Evolutionary conservation across 2,329 filamentous ascomycete genomes (phyloP).

Genomic region (Coniella lustricola): DNA sequence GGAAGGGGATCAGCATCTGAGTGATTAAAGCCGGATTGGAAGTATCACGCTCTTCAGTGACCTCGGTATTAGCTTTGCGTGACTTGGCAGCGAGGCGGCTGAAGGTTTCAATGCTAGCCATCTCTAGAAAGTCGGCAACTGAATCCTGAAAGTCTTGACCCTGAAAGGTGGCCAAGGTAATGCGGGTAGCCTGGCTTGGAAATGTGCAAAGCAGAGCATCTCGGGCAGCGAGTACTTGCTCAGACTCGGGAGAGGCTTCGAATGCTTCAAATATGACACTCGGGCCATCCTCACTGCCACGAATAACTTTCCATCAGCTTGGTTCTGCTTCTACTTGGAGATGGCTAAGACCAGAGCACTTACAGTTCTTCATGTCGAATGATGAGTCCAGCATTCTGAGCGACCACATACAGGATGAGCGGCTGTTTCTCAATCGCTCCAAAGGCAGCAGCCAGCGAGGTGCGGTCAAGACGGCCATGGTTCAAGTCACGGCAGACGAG

Average conservation of each 20-base stretch:
- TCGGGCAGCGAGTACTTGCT: constrained; percentile 41
- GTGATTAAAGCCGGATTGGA: constrained; percentile 48
- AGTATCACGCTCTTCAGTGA: constrained; percentile 52
- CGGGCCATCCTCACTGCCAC: not conserved
- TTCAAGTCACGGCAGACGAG: constrained; percentile 2
- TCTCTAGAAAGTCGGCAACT: constrained; percentile 49
- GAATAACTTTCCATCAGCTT: not conserved
- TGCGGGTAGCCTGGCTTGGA: constrained; percentile 41
- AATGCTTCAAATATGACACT: constrained; percentile 29
- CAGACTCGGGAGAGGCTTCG: constrained; percentile 46
- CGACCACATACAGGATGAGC: constrained; percentile 4
- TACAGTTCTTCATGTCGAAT: not conserved
- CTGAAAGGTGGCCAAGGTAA: constrained; percentile 30
- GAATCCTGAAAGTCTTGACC: constrained; percentile 7
- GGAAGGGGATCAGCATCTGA: constrained; percentile 51
- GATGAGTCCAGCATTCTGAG: constrained; percentile 10
- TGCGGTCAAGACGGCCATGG: constrained; percentile 4
- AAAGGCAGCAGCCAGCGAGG: not conserved
- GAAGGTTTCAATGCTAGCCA: constrained; percentile 45
- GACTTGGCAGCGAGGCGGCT: constrained; percentile 43
- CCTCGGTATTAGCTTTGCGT: constrained; percentile 39
- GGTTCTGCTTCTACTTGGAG: not conserved
- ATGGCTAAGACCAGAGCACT: not conserved
- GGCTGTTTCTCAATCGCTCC: not conserved
- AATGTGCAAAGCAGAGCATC: constrained; percentile 50